A percentile compares a stretch with the other conserved stretches of the same genome.
Evolutionary conservation across 108 stramenopile species (phyloP).

Genomic region (Cyclotella sp.): DNA sequence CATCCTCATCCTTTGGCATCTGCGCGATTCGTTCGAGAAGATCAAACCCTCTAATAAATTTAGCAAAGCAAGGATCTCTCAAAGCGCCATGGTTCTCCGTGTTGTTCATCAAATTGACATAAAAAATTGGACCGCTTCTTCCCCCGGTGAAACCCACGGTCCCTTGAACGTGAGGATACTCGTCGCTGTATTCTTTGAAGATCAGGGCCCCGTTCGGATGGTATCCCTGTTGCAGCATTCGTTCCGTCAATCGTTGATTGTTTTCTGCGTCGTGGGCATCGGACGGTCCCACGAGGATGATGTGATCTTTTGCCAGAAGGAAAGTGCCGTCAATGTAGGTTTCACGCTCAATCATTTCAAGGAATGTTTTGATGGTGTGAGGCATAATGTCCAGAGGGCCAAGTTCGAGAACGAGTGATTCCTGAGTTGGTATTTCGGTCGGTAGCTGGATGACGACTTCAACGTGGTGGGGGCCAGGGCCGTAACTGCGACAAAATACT

Average conservation of each 20-base stretch:
- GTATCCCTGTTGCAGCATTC: conserved; percentile 27
- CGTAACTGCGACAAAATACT: conserved; percentile 18
- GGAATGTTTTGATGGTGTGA: conserved; percentile 41
- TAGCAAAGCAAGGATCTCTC: conserved; percentile 82
- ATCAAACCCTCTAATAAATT: conserved; percentile 68
- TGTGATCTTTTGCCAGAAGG: conserved; percentile 19
- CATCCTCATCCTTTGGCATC: conserved; percentile 27
- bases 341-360: conserved; percentile 36
- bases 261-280: conserved; percentile 32
- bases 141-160: conserved; percentile 84
- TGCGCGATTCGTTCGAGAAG: conserved; percentile 55
- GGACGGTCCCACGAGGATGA: conserved; percentile 26
- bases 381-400: conserved; percentile 48
- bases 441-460: conserved; percentile 23
- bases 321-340: conserved; percentile 55
- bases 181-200: conserved; percentile 68
- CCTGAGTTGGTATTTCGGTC: conserved; percentile 10
- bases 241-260: conserved; percentile 20
- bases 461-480: conserved; percentile 39
- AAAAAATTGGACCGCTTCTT: conserved; percentile 81
- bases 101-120: conserved; percentile 90
- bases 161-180: conserved; percentile 74
- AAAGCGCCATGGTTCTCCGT: conserved; percentile 65
- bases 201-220: conserved; percentile 38
- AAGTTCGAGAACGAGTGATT: conserved; percentile 37